Base-by-base conservation (phyloP, 2,329 filamentous ascomycete species). In the Acrodontium crateriforme region DNA sequence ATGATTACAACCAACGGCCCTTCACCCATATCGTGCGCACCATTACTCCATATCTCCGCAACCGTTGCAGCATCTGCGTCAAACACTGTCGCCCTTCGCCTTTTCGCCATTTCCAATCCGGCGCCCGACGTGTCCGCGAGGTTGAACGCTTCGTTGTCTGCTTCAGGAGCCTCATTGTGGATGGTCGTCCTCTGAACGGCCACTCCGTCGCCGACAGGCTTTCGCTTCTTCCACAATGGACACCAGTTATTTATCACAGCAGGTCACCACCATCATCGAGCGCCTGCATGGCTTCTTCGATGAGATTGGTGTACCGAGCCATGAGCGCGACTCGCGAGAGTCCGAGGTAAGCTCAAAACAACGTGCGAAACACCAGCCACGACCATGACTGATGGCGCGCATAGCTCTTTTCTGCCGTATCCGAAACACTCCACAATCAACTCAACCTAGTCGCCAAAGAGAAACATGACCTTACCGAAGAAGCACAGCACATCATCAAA, bases 241-340 rank as follows among this genome's bases (percentile, higher is more conserved):
- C 59, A 83, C 85, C 34, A 82, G 80, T 54, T 91, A 91, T 57
- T 67, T 95, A 52, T 80, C 83, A 45, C 83, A 91, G 55, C 89
- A 95, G 71, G 82, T 98, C 60, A 89, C 83, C 43, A 83, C 72
- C 47, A 94, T 93, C 51, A 84, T 95, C 53, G 74, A 73, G 55
- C 84, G 94, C 59, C 70, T 98, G 36, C 87, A 95, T 58, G 80
- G 79, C 40, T 71, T 95, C 32, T 98, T 94, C 50, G 89, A 98
- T 55, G 87, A 98, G 53, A 98, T 98, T 49, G 89, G 89, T 34
- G 80, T 98, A n/a, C 73, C 87, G 16, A 74, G 64, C 48, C 84
- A 93, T 73, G 89, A 95, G 56, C 79, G 89, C 49, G 84, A 95
- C 52, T 68, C 72, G 27, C 71, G 89, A 47, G 87, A 95, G 53